Base-by-base conservation (phyloP, 2,329 filamentous ascomycete genomes). In the Xylaria sp. region DNA sequence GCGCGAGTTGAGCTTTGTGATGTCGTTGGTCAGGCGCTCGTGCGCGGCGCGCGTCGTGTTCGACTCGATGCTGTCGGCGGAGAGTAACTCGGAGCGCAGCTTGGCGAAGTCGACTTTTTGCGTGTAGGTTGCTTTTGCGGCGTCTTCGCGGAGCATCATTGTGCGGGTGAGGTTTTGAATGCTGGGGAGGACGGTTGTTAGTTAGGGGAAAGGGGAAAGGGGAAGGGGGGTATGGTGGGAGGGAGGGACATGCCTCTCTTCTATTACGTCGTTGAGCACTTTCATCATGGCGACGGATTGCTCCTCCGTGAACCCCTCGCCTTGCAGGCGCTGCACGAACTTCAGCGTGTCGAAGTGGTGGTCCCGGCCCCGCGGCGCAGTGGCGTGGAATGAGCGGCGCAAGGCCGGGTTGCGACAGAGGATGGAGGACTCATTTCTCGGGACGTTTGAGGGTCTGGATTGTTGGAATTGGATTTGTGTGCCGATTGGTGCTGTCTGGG, bases 281-380 rank as follows among this genome's bases (percentile, higher is more conserved):
- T 90, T 91, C 94, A 99, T 97, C 89, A 97, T 94, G n/a, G 94
- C 93, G 30, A 91, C 92, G 2, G 92, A 88, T 76, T 99, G 94
- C 67, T 92, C 89, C 74, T 97, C 93, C 23, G 91, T 96, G 74
- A 97, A 97, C 0, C 94, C 94, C 73, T 99, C 94, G 66, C 85
- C 85, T 74, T 93, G 87, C 47, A 99, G 80, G 55, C 91, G 83
- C 76, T 96, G 91, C 46, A 99, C 92, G 72, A 99, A 96, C 77
- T 96, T 97, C 63, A 99, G 83, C 0, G 94, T 99, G 76, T 99
- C 94, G 73, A 99, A 99, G 75, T 99, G 92, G 75, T 99, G 94
- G 70, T 97, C 92, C 65, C 89, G 84, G 55, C 74, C 72, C 54
- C 78, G 82, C 44, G 76, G 69, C 1, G 83, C 73, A 0, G 90